Base-by-base conservation (phyloP, 1,284 basidiomycete species). In the Cutaneotrichosporon mucoides region DNA sequence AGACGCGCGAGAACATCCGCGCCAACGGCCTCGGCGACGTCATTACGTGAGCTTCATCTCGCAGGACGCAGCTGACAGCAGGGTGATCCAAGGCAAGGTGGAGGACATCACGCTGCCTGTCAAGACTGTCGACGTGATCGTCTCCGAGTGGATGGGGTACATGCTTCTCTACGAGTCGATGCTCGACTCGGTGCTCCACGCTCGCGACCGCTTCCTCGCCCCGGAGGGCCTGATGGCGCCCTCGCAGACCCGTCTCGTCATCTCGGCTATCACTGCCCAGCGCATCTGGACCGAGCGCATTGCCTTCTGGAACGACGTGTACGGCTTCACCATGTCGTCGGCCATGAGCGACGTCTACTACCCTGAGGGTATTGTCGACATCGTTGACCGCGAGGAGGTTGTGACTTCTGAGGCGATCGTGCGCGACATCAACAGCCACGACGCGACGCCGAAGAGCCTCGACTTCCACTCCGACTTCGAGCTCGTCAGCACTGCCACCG, bases 111-210 rank as follows among this genome's bases (percentile, higher is more conserved):
- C 76, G 7, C 79, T 90, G 9, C 75, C 78, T 0, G 87, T 90
- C 3, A 84, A 86, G 33, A 81, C 84, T 12, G 93, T 98, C 40
- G 94, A 98, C 74, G 84, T 98, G 54, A 92, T 99, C 73, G 82
- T 98, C 53, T 93, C 90, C 36, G 95, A 99, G 78, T 99, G 95
- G 95, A 98, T 98, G 95, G 78, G 91, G 4, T 93, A 93, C 72
- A 89, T 88, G 40, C 81, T 93, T 33, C 82, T 96, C 24, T 98
- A 98, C 77, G 95, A 99, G 78, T 91, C 89, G 48, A 98, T 98
- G 95, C 84, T 98, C 33, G 94, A 97, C 75, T 96, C 92, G 0
- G 95, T 98, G 6, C 80, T 99, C 9, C 43, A 53, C 34, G 62
- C 62, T 4, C 62, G 62, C 35, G 59, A 64, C 55, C 55, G 55